Evolutionary conservation across 371 early-diverging fungal species (phyloP), one percentile per base, ranked within the genome.

Genomic region (Blakeslea trispora): DNA sequence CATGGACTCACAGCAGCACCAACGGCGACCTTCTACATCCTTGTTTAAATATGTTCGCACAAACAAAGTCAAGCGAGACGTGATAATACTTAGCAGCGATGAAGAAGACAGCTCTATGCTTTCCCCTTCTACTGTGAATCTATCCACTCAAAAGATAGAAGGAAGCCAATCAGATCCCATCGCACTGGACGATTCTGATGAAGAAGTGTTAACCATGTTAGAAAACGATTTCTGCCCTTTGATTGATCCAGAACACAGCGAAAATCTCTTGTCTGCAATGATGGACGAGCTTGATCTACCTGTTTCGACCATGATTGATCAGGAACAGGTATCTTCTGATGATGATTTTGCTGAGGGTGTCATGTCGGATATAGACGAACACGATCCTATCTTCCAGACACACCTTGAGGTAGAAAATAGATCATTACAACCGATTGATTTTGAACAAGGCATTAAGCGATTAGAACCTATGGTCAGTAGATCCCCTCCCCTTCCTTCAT

Each of bases 81-180:
- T 59, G 5, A 64, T 64, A 19, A 49, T 65, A 31, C 56, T 65
- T 17, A 65, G 65, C 55, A 65, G 65, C 35, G 65, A 65, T 43
- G 65, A 65, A 44, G 43, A 52, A 42, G 52, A 23, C 31, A 52
- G 43, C 15, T n/a, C 3, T 17, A 0, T 34, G 23, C 13, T 19
- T 8, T 22, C 37, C 21, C 17, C 21, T 32, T 21, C 17, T 9
- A 9, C 13, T 28, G 5, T 18, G 1, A 8, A 15, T 7, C n/a
- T n/a, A 18, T 1, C 39, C 34, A 10, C 19, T 18, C 6, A 6
- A 17, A 18, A 13, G 18, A 9, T 13, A 35, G 14, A 31, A 11
- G 32, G 32, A 17, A 34, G 18, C 11, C 49, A 28, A 18, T 17
- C 11, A 39, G 53, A 31, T 15, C 53, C 53, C 8, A 53, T 53